Conservation (phyloP, 148 eudicot genomes). For the Rhododendron vialii region DNA sequence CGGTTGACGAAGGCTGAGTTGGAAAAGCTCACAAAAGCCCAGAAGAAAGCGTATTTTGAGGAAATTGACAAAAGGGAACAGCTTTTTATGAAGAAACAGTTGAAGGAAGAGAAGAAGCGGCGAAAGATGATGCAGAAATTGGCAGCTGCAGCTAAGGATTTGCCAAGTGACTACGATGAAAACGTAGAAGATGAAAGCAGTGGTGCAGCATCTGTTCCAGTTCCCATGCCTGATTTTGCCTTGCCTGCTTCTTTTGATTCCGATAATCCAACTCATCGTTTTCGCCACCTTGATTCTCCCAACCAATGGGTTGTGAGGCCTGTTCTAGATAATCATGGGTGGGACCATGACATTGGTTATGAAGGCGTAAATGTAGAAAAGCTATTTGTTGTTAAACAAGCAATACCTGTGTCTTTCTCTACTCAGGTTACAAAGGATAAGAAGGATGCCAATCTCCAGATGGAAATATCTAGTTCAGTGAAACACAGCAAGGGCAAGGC, state of each 20-base stretch:
- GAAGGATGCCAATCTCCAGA: slow-evolving; percentile 81
- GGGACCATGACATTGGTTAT: slow-evolving; percentile 99
- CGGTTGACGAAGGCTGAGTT: slow-evolving; percentile 66
- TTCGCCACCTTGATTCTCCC: slow-evolving; percentile 70
- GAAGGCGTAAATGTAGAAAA: slow-evolving; percentile 81
- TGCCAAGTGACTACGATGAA: slow-evolving; percentile 46
- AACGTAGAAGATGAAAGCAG: slow-evolving; percentile 61
- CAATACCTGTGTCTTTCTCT: slow-evolving; percentile 75
- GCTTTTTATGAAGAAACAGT: slow-evolving; percentile 83
- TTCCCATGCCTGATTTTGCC: slow-evolving; percentile 74
- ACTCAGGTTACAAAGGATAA: slow-evolving; percentile 91
- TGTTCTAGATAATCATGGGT: slow-evolving; percentile 72
- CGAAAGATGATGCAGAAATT: slow-evolving; percentile 63
- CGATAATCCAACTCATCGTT: slow-evolving; percentile 88
- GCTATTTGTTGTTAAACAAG: slow-evolving; percentile 59
- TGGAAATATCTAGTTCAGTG: slow-evolving; percentile 77
- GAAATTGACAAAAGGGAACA: slow-evolving; percentile 89
- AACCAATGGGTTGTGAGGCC: slow-evolving; percentile 92
- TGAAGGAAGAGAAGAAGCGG: slow-evolving; percentile 72
- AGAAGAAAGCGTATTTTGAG: slow-evolving; percentile 78
- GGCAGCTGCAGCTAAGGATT: slow-evolving; percentile 52
- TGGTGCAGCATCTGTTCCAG: slow-evolving; percentile 72
- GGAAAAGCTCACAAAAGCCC: slow-evolving; percentile 54
- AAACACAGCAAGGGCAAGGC: slow-evolving; percentile 80
- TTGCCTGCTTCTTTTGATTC: slow-evolving; percentile 91